Percentiles rank a stretch among this genome's conserved stretches.
Evolutionary conservation across 805 yeast species (phyloP).

Genomic region (Zygosaccharomyces pseudorouxii): DNA sequence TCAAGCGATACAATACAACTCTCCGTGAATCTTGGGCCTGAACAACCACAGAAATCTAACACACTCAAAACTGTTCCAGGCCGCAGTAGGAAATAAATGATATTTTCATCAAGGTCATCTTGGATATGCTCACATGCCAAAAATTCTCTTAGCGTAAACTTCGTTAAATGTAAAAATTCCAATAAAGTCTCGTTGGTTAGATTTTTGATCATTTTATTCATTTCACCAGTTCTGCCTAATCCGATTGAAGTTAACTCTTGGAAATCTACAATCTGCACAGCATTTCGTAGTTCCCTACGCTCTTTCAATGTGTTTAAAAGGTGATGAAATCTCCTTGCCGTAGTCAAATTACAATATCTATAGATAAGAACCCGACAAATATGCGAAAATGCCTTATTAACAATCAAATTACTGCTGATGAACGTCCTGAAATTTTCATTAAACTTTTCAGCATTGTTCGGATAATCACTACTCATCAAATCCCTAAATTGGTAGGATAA

Average conservation of each 20-base stretch:
- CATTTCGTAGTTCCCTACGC: conserved; percentile 46
- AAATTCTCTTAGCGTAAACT: conserved; percentile 69
- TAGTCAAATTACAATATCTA: conserved; percentile 65
- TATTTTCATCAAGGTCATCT: conserved; percentile 63
- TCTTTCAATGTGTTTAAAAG: conserved; percentile 53
- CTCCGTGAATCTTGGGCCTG: conserved; percentile 55
- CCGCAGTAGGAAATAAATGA: conserved; percentile 27
- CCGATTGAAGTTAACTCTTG: conserved; percentile 88
- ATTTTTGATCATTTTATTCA: conserved; percentile 90
- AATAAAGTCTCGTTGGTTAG: conserved; percentile 71
- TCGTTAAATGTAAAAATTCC: conserved; percentile 52
- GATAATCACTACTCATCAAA: conserved; percentile 45
- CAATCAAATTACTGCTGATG: conserved; percentile 48
- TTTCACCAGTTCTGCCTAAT: conserved; percentile 78
- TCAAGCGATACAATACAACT: conserved; percentile 46
- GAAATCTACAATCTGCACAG: conserved; percentile 74
- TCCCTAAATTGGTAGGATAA: conserved; percentile 52
- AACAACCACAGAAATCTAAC: conserved; percentile 85
- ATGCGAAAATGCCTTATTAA: conserved; percentile 54
- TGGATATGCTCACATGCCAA: conserved; percentile 82
- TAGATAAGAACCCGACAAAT: conserved; percentile 55
- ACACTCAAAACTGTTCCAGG: conserved; percentile 48
- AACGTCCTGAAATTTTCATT: conserved; percentile 47
- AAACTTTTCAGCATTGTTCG: conserved; percentile 42
- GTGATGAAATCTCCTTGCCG: conserved; percentile 74